Conservation (phyloP, 352 stramenopile species). For the Phytophthora fragariae region DNA sequence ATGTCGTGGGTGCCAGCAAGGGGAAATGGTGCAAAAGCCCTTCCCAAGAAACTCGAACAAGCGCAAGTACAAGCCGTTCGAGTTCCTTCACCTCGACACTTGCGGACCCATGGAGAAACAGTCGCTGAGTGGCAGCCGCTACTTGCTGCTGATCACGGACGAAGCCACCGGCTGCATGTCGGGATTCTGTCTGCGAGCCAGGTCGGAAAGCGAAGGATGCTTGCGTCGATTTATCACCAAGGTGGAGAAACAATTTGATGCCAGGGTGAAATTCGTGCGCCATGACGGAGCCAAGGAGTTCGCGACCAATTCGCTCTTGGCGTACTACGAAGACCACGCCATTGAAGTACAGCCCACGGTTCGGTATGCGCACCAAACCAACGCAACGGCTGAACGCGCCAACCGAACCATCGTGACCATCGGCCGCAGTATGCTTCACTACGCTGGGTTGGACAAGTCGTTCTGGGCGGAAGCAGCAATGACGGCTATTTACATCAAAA, state of each 20-base stretch:
- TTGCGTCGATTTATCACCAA: constrained; percentile 8
- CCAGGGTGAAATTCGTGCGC: constrained; percentile 22
- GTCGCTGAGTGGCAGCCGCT: constrained; percentile 20
- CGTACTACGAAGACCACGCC: constrained; percentile 8
- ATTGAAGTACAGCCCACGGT: constrained; percentile 20
- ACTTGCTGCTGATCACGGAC: constrained; percentile 29
- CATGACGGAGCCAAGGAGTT: constrained; percentile 28
- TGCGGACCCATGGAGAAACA: constrained; percentile 26
- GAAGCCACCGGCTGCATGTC: constrained; percentile 33
- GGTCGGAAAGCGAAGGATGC: constrained; percentile 24
- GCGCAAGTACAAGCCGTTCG: constrained; percentile 11
- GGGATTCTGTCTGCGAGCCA: constrained; percentile 30
- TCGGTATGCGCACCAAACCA: constrained; percentile 25
- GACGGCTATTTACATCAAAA: constrained; percentile 7
- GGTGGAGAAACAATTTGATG: constrained; percentile 9
- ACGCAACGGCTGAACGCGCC: constrained; percentile 23
- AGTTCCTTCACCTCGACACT: constrained; percentile 30
- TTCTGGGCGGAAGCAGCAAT: constrained; percentile 18
- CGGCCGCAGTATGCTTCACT: constrained; percentile 19
- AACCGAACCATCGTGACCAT: constrained; percentile 28
- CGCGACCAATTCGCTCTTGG: constrained; percentile 22
- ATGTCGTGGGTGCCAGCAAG: constrained; percentile 30
- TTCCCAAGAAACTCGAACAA: constrained; percentile 23
- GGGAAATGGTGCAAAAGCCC: constrained; percentile 34
- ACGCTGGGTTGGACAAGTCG: constrained; percentile 20